phyloP scores from a whole-genome alignment of 2,329 filamentous ascomycete genomes.

The Aspergillus arachidicola region DNA sequence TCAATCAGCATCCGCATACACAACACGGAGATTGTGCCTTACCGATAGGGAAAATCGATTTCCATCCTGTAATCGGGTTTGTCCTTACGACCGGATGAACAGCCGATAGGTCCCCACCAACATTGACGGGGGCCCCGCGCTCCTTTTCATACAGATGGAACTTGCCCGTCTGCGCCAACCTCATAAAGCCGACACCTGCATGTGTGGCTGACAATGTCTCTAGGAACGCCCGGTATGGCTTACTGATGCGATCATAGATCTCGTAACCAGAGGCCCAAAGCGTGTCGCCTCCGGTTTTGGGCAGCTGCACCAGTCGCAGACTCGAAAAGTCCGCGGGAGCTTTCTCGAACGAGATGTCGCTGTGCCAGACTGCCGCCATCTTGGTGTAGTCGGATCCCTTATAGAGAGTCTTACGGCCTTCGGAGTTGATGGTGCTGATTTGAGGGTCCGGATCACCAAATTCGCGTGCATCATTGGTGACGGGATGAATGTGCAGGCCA shows the following conservation, averaged over 20 bases:
- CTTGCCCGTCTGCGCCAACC: not conserved
- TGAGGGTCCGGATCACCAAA: conserved; percentile 60
- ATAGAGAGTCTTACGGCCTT: conserved; percentile 54
- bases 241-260: conserved; percentile 65
- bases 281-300: conserved; percentile 62
- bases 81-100: conserved; percentile 62
- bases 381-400: conserved; percentile 33
- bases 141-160: not conserved
- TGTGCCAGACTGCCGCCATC: conserved; percentile 55
- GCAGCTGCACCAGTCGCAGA: conserved; percentile 59
- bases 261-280: conserved; percentile 70
- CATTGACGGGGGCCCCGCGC: not conserved
- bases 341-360: conserved; percentile 67
- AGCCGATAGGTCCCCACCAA: conserved; percentile 41
- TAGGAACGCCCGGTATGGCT: conserved; percentile 47
- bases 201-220: not conserved
- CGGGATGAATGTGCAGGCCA: conserved; percentile 60
- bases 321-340: conserved; percentile 65
- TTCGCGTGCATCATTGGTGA: conserved; percentile 59
- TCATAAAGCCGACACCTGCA: not conserved
- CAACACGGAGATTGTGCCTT: not conserved
- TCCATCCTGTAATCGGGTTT: conserved; percentile 67
- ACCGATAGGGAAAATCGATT: conserved; percentile 53
- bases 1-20: not conserved
- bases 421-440: conserved; percentile 66